Percentiles rank a stretch among this genome's conserved stretches.
Conservation (phyloP, 805 yeast species). For the Dipodascus geniculatus region DNA sequence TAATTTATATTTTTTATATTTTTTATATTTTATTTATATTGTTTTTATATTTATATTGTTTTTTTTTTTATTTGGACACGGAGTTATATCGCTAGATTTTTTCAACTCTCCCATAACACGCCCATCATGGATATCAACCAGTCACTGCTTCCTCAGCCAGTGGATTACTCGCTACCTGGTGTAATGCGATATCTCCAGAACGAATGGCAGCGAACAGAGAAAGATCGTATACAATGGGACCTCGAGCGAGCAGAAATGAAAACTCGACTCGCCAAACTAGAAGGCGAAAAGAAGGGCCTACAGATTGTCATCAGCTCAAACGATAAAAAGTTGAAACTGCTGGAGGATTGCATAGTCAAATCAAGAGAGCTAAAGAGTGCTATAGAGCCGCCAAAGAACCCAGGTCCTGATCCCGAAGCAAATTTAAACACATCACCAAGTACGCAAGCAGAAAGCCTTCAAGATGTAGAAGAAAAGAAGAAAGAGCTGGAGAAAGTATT, state of each 20-base stretch:
- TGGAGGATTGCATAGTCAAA: constrained; percentile 14
- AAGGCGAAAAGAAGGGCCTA: constrained; percentile 39
- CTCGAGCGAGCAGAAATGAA: constrained; percentile 51
- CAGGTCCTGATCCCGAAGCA: too few relatives aligned
- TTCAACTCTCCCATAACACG: too few relatives aligned
- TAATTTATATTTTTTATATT: too few relatives aligned
- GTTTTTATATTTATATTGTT: too few relatives aligned
- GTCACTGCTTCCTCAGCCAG: constrained; percentile 1
- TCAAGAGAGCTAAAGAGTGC: background rate
- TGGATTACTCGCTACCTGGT: constrained; percentile 27
- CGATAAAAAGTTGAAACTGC: constrained; percentile 18
- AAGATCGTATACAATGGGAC: constrained; percentile 49
- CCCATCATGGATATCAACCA: background rate
- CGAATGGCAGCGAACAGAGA: constrained; percentile 51
- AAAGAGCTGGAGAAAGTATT: background rate
- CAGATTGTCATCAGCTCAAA: constrained; percentile 19
- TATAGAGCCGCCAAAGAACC: too few relatives aligned
- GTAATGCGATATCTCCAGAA: constrained; percentile 52
- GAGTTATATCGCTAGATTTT: too few relatives aligned
- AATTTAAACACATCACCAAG: too few relatives aligned
- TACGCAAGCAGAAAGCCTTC: background rate
- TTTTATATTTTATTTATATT: too few relatives aligned
- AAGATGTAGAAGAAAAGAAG: background rate
- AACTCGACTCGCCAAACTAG: constrained; percentile 37
- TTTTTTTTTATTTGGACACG: too few relatives aligned